Conservation (phyloP, 345 rosid genomes). For the Eucalyptus grandis region DNA sequence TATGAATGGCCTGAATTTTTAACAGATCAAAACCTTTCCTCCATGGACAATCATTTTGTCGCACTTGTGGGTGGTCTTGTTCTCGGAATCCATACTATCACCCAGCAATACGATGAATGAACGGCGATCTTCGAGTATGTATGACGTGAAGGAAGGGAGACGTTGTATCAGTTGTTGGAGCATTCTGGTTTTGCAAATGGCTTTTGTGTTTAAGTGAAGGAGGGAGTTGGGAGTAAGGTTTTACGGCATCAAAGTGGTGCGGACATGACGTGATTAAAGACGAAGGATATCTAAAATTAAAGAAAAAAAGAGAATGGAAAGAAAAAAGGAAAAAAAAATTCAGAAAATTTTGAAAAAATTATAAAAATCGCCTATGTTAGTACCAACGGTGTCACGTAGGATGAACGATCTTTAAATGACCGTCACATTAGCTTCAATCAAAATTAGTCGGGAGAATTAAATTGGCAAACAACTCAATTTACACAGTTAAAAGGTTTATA, state of each 20-base stretch:
- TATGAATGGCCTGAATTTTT: neutral
- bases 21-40: neutral
- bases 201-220: neutral
- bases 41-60: neutral
- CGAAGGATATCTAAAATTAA: neutral
- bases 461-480: too few species aligned
- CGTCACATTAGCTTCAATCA: too few species aligned
- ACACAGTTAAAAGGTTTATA: too few species aligned
- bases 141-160: neutral
- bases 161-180: neutral
- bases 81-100: neutral
- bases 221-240: neutral
- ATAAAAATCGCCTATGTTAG: accelerated
- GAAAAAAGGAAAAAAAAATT: too few species aligned
- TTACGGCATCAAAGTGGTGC: neutral
- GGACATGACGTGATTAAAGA: neutral
- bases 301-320: neutral
- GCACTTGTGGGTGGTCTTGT: neutral
- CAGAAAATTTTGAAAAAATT: neutral
- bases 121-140: neutral
- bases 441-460: too few species aligned
- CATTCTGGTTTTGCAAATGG: neutral
- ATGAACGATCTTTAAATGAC: neutral
- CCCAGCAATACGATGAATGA: neutral
- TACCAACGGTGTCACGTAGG: accelerated